These are phyloP conservation scores for Albifimbria verrucaria DNA, from an alignment of 2,329 filamentous ascomycete genomes.

Conservation along the genomic window DNA sequence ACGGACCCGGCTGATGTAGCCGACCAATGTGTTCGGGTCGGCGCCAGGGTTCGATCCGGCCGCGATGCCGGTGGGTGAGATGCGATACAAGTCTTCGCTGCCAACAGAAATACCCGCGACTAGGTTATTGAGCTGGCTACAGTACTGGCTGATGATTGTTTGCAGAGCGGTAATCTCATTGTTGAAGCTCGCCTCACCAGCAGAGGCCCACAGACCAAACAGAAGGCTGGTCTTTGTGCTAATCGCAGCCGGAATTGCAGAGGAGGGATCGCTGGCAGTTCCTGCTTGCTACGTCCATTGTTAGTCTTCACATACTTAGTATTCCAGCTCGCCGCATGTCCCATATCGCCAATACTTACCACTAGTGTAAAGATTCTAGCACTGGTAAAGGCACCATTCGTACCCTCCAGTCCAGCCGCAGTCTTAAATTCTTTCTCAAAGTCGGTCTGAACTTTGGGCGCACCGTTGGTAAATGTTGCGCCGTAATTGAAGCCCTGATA, in stretches of 20 bases:
- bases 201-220: constrained; percentile 81
- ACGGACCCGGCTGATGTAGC: constrained; percentile 69
- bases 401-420: constrained; percentile 61
- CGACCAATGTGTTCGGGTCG: constrained; percentile 57
- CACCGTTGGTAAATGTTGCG: constrained; percentile 56
- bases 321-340: not conserved
- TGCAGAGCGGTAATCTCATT: constrained; percentile 74
- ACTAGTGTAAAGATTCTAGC: constrained; percentile 75
- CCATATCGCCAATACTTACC: constrained; percentile 25
- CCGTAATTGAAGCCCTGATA: constrained; percentile 74
- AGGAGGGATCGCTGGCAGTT: constrained; percentile 61
- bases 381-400: constrained; percentile 60
- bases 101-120: constrained; percentile 84
- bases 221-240: constrained; percentile 74
- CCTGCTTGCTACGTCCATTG: constrained; percentile 53
- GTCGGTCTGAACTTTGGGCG: constrained; percentile 57
- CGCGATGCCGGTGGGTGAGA: constrained; percentile 64
- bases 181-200: constrained; percentile 56
- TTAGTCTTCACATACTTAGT: constrained; percentile 15
- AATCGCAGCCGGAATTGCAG: constrained; percentile 80
- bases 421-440: constrained; percentile 69
- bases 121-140: constrained; percentile 58
- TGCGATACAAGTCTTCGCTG: constrained; percentile 82
- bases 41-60: constrained; percentile 62
- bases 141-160: constrained; percentile 66